Conservation (phyloP, 305 asterid species). For the Solanum hybrid region DNA sequence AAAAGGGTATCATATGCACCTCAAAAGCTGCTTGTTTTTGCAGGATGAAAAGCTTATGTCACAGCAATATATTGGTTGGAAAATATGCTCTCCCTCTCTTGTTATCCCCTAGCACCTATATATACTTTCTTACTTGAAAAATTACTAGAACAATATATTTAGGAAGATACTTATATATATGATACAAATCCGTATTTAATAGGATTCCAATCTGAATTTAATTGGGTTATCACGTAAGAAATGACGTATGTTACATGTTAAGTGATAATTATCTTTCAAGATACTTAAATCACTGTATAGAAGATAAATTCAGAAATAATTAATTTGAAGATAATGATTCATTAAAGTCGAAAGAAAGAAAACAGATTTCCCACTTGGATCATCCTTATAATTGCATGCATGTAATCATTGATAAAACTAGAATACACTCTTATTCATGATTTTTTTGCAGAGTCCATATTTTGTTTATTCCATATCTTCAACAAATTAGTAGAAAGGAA, state of each 20-base stretch:
- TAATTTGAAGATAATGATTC: background rate
- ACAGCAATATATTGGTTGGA: background rate
- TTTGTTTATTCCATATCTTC: background rate
- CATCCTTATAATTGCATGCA: conserved; percentile 4
- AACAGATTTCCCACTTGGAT: background rate
- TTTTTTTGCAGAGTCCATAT: background rate
- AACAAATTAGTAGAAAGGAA: background rate
- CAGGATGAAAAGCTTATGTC: conserved; percentile 10
- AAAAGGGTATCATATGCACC: conserved; percentile 9
- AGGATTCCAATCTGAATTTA: background rate
- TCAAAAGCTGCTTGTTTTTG: conserved; percentile 14
- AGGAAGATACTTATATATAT: background rate
- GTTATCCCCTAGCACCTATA: background rate
- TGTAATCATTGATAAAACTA: background rate
- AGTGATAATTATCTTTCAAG: background rate
- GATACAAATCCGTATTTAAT: background rate
- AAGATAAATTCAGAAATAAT: background rate
- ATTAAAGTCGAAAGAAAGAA: background rate
- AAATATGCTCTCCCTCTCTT: background rate
- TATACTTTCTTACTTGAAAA: background rate
- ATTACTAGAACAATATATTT: background rate
- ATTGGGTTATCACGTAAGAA: background rate
- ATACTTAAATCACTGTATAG: background rate
- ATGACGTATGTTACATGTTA: background rate
- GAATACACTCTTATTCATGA: background rate